Conservation (phyloP, 1,139 yeast genomes). For the Diutina ranongensis region DNA sequence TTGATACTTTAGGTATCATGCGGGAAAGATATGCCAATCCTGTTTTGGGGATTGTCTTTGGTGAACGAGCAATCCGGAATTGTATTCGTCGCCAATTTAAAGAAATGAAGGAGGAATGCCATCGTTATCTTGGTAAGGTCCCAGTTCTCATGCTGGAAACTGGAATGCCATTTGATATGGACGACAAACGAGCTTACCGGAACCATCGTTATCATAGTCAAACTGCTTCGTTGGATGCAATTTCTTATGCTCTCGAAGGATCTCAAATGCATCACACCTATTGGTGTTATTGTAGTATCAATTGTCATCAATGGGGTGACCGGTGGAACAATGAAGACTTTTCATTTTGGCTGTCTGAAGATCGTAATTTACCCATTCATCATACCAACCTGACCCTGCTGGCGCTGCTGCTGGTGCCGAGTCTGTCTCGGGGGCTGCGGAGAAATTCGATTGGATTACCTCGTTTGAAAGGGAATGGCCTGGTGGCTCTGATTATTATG, state of each 20-base stretch:
- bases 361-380: slow-evolving; percentile 21
- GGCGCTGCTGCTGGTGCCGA: not conserved
- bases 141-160: slow-evolving; percentile 83
- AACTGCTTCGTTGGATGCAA: slow-evolving; percentile 74
- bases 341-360: slow-evolving; percentile 74
- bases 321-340: slow-evolving; percentile 90
- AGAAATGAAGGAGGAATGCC: slow-evolving; percentile 54
- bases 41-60: slow-evolving; percentile 64
- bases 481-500: slow-evolving; percentile 1
- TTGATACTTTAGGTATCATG: slow-evolving; percentile 85
- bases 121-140: slow-evolving; percentile 43
- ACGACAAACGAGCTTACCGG: slow-evolving; percentile 53
- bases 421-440: not conserved
- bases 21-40: slow-evolving; percentile 69
- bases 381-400: slow-evolving; percentile 7
- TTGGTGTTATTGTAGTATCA: slow-evolving; percentile 74
- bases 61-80: slow-evolving; percentile 66
- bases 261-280: slow-evolving; percentile 60
- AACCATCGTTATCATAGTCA: slow-evolving; percentile 62
- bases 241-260: slow-evolving; percentile 67
- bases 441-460: not conserved
- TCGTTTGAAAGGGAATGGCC: not conserved
- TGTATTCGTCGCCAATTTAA: slow-evolving; percentile 57
- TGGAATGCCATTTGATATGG: slow-evolving; percentile 98
- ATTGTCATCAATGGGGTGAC: slow-evolving; percentile 79